A percentile compares a stretch with the other conserved stretches of the same genome.
Evolutionary conservation across 73 alveolate species (phyloP).

Genomic region (Halteria grandinella): DNA sequence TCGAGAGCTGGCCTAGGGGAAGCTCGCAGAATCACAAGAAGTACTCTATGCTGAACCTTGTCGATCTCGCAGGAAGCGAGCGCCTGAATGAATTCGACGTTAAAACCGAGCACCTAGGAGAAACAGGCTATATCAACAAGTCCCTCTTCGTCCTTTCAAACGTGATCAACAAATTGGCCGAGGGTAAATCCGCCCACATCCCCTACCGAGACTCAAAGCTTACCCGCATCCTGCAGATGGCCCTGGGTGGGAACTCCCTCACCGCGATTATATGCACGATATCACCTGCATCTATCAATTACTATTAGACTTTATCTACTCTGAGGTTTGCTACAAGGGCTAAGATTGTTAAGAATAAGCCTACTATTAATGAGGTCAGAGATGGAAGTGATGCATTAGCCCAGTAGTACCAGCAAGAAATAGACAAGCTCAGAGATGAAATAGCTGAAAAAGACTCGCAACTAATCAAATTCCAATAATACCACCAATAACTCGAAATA

Average conservation of each 20-base stretch:
- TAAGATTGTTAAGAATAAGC: slow-evolving; percentile 59
- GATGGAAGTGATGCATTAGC: slow-evolving; percentile 39
- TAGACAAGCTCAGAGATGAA: slow-evolving; percentile 52
- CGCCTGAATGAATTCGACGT: slow-evolving; percentile 79
- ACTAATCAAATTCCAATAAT: slow-evolving; percentile 1
- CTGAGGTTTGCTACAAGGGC: slow-evolving; percentile 93
- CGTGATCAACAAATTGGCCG: slow-evolving; percentile 88
- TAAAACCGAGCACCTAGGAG: slow-evolving; percentile 64
- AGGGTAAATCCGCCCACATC: slow-evolving; percentile 81
- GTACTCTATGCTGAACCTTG: slow-evolving; percentile 82
- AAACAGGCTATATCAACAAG: slow-evolving; percentile 88
- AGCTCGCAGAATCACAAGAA: slow-evolving; percentile 62
- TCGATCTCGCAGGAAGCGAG: slow-evolving; percentile 97
- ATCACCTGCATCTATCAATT: slow-evolving; percentile 94
- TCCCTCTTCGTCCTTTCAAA: slow-evolving; percentile 84
- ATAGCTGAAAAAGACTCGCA: slow-evolving; percentile 3
- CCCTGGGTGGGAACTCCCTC: slow-evolving; percentile 93
- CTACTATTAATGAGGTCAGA: slow-evolving; percentile 51
- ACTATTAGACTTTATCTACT: slow-evolving; percentile 89
- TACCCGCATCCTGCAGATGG: slow-evolving; percentile 88
- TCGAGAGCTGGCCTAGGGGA: slow-evolving; percentile 74
- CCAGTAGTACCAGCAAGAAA: slow-evolving; percentile 31
- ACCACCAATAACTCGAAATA: background rate
- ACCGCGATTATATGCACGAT: slow-evolving; percentile 94
- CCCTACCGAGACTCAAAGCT: slow-evolving; percentile 90